Base-by-base conservation (phyloP, 345 rosid genomes). In the Eucalyptus erythrocorys region DNA sequence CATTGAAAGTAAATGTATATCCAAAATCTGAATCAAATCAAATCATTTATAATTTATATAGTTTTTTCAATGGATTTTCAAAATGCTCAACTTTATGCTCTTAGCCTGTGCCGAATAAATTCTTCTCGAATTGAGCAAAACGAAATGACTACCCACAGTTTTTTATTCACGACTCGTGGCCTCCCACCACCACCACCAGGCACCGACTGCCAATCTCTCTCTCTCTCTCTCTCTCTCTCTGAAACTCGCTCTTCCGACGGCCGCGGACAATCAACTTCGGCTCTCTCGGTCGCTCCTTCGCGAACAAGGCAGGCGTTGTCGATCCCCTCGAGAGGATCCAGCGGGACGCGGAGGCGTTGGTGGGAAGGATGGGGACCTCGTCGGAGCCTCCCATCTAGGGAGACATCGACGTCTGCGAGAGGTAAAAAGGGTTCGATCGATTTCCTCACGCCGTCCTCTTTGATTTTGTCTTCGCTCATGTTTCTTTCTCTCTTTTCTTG, bases 371-470 rank as follows among this genome's bases (percentile, higher is more conserved):
- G 84, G 47, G 84, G 84, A 22, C 84, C 24, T 21, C 84, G 84
- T 76, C 89, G n/a, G 87, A 68, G 71, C 66, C 92, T 76, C 79
- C 94, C 30, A 86, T 89, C 57, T 94, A 95, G 95, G 91, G 89
- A 90, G 91, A 92, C 85, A 91, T 94, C 76, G 95, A 92, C 40
- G 92, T 37, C 22, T 92, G 93, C 40, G 95, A 93, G 89, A 94
- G 94, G 96, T 90, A 55, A 88, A 16, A 88, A 10, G 68, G 32
- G 19, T 49, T 26, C 43, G 37, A 30, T 24, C 43, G 48, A 13
- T 59, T 48, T 45, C 34, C 34, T 48, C 48, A 5, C 57, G n/a
- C 22, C 37, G 4, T 34, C 32, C 57, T 53, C 15, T 26, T 30
- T 26, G 16, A 50, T 86, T 50, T 48, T 40, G 53, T 53, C 45